Evolutionary conservation across 805 yeast species (phyloP), one percentile per base, ranked within the genome.

Genomic region (Pichia cephalocereana): DNA sequence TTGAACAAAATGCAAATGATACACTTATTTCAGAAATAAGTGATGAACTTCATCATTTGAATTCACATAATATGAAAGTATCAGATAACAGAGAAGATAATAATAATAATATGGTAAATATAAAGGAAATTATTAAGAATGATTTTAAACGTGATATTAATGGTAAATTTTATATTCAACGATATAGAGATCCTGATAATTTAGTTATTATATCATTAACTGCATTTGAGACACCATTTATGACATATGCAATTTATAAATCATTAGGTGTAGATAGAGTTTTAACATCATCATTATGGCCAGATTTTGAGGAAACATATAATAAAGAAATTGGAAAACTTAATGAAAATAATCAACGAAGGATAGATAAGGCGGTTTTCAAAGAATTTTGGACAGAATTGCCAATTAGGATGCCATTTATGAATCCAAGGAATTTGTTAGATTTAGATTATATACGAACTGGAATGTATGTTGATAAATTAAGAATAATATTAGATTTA

Each of bases 401-500:
- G 23, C 37, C 46, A 12, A 46, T 54, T 26, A 18, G n/a, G 17
- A 15, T 52, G 3, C 58, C 58, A 19, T 54, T 32, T 32, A 23
- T 47, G 9, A 46, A 52, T 45, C 14, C 12, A 2, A 9, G 9
- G 7, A 43, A 50, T 31, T 51, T 51, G 8, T 8, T 11, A 4
- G 43, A 54, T 38, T 18, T 49, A 40, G 46, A 41, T 3, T 26
- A 6, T 17, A 31, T 53, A 2, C 39, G 44, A 28, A 34, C 28
- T n/a, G 50, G 32, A 15, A 41, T 46, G 36, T 49, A 47, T 46
- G 47, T 49, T 36, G 49, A 54, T 44, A 50, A 49, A 45, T 46
- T 54, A 14, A 45, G 49, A 18, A 49, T 54, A 15, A 11, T 54
- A 2, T 30, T 40, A 31, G 56, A 54, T 40, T 36, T 54, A 11